These are phyloP conservation scores for Penicillium sp. DNA, from an alignment of 2,329 filamentous ascomycete species.

Conservation along the genomic window DNA sequence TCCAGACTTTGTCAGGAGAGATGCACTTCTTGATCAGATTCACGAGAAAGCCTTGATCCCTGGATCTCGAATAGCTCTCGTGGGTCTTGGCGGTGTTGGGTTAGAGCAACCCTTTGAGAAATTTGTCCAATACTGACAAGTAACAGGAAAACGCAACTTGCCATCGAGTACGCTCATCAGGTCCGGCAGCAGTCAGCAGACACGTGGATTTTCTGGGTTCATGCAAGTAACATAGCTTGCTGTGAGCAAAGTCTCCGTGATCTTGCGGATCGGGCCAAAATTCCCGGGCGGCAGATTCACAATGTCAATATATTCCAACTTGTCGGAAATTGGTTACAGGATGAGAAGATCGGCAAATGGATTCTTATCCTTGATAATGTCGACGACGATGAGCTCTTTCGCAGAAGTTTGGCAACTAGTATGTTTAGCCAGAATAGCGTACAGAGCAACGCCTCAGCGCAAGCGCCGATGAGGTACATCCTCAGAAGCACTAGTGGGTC, in stretches of 20 bases:
- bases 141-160: neutral
- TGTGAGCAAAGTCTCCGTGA: neutral
- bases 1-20: too few relatives aligned
- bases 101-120: neutral
- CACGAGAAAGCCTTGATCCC: too few relatives aligned
- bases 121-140: neutral
- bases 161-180: neutral
- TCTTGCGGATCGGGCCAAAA: neutral
- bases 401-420: too few relatives aligned
- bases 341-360: neutral
- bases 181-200: neutral
- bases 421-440: too few relatives aligned
- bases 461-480: conserved; percentile 13
- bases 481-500: conserved; percentile 16
- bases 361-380: neutral
- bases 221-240: neutral
- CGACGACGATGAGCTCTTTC: neutral
- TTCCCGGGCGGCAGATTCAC: neutral
- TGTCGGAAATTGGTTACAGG: neutral
- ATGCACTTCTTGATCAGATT: too few relatives aligned
- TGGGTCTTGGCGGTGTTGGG: neutral
- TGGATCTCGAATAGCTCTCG: too few relatives aligned
- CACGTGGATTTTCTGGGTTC: neutral
- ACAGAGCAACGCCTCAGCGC: too few relatives aligned
- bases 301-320: neutral